Conservation (phyloP, 441 rosid genomes). For the Oxalis stricta region DNA sequence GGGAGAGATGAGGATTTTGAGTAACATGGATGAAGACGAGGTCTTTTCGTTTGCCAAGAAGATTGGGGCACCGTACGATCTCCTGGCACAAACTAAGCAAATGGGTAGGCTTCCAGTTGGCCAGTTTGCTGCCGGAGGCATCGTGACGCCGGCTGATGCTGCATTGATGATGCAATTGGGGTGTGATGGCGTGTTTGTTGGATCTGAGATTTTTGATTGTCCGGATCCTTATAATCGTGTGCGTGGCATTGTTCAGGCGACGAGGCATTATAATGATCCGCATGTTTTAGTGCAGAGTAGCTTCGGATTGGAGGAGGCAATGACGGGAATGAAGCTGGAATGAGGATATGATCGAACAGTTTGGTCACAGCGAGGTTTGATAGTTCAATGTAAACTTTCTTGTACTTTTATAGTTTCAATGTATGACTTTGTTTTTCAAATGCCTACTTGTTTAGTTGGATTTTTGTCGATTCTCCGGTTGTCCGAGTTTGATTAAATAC, state of each 20-base stretch:
- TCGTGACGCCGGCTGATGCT: conserved; percentile 71
- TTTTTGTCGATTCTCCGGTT: neutral
- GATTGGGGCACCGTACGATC: conserved; percentile 62
- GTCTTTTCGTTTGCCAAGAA: conserved; percentile 60
- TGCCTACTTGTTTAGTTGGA: conserved; percentile 3
- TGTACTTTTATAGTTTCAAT: conserved; percentile 1
- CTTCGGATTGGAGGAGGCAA: conserved; percentile 34
- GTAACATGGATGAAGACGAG: conserved; percentile 83
- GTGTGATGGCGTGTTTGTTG: conserved; percentile 69
- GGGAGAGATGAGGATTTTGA: conserved; percentile 57
- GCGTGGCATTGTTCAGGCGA: conserved; percentile 56
- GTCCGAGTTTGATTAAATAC: neutral
- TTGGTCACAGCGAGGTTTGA: conserved; percentile 12
- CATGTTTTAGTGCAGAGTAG: conserved; percentile 53
- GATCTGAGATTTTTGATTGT: conserved; percentile 46
- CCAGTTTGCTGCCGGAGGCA: conserved; percentile 72
- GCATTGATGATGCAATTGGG: conserved; percentile 84
- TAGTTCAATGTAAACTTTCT: conserved; percentile 7
- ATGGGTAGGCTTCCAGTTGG: conserved; percentile 74
- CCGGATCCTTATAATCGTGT: conserved; percentile 43
- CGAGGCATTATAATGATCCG: conserved; percentile 75
- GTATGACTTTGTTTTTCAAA: neutral
- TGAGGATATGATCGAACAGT: conserved; percentile 45
- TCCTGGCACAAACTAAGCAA: conserved; percentile 72
- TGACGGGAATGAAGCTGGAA: conserved; percentile 33